Percentiles rank a stretch among this genome's conserved stretches.
Conservation (phyloP, 2,329 filamentous ascomycete genomes). For the Botrytis elliptica region DNA sequence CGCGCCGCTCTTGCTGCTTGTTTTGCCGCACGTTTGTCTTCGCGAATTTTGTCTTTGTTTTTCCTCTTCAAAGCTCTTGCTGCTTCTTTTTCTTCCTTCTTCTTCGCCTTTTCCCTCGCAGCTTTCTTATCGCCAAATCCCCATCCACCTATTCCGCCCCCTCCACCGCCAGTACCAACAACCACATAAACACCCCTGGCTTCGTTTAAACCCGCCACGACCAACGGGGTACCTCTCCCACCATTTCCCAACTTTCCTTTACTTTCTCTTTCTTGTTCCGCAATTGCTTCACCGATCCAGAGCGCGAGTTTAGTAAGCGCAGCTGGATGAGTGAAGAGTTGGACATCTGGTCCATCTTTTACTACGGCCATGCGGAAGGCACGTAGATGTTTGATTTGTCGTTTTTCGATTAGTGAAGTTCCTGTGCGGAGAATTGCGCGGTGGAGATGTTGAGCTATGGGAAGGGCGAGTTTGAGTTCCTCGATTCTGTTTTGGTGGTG, state of each 20-base stretch:
- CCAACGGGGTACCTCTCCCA: slow-evolving; percentile 76
- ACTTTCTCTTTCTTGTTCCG: slow-evolving; percentile 78
- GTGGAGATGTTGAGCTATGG: slow-evolving; percentile 84
- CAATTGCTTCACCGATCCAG: slow-evolving; percentile 90
- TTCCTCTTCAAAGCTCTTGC: slow-evolving; percentile 58
- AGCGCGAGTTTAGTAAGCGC: slow-evolving; percentile 90
- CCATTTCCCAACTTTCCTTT: slow-evolving; percentile 68
- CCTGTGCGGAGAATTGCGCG: slow-evolving; percentile 91
- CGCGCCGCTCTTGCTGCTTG: slow-evolving; percentile 49
- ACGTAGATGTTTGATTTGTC: slow-evolving; percentile 86
- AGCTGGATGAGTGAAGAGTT: slow-evolving; percentile 89
- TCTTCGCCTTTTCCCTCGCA: slow-evolving; percentile 57
- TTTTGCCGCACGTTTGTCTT: slow-evolving; percentile 60
- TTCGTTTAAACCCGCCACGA: slow-evolving; percentile 88
- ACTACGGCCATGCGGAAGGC: slow-evolving; percentile 95
- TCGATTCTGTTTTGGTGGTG: slow-evolving; percentile 59
- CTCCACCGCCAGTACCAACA: slow-evolving; percentile 85
- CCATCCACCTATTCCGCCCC: slow-evolving; percentile 62
- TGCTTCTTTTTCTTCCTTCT: slow-evolving; percentile 62
- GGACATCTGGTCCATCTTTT: slow-evolving; percentile 87
- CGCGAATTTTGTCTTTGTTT: slow-evolving; percentile 57
- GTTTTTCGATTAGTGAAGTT: slow-evolving; percentile 86
- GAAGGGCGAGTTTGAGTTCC: slow-evolving; percentile 71
- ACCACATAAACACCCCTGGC: slow-evolving; percentile 84
- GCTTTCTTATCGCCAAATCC: slow-evolving; percentile 67